phyloP scores from a whole-genome alignment of 805 yeast genomes.

The Yarrowia deformans region DNA sequence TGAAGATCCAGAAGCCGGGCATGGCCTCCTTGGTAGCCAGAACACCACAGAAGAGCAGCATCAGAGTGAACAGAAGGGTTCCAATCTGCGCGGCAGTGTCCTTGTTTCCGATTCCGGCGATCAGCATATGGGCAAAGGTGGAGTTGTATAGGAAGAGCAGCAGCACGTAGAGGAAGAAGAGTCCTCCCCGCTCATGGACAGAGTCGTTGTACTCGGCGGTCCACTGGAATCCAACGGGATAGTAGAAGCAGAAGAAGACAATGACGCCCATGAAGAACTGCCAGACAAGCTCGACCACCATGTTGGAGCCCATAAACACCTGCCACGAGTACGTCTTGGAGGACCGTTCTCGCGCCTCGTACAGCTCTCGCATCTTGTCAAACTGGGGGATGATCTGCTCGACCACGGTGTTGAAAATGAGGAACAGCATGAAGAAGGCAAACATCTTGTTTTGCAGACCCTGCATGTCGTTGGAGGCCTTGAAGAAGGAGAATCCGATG shows the following conservation, averaged over 20 bases:
- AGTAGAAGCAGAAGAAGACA: constrained; percentile 66
- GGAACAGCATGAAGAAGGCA: constrained; percentile 71
- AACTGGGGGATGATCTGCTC: constrained; percentile 71
- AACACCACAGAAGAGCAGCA: constrained; percentile 70
- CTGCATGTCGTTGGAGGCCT: constrained; percentile 66
- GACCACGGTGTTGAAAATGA: constrained; percentile 61
- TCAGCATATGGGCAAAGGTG: constrained; percentile 52
- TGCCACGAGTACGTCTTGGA: constrained; percentile 75
- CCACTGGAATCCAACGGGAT: constrained; percentile 69
- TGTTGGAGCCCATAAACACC: constrained; percentile 68
- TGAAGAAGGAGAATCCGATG: constrained; percentile 74
- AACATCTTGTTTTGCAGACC: constrained; percentile 86
- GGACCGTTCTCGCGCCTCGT: constrained; percentile 76
- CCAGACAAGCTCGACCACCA: constrained; percentile 73
- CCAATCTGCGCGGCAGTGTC: constrained; percentile 67
- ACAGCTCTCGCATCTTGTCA: constrained; percentile 65
- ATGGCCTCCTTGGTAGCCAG: constrained; percentile 60
- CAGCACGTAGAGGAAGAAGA: constrained; percentile 52
- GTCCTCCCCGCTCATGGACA: constrained; percentile 53
- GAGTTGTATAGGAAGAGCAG: constrained; percentile 59
- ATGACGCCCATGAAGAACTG: constrained; percentile 66
- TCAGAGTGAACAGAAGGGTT: constrained; percentile 61
- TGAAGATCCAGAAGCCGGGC: constrained; percentile 84
- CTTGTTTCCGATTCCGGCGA: constrained; percentile 50
- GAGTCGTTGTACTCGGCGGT: constrained; percentile 63